Evolutionary conservation across 768 basidiomycete species (phyloP), one percentile per base, ranked within the genome.

Genomic region (Lactifluus piperatus): DNA sequence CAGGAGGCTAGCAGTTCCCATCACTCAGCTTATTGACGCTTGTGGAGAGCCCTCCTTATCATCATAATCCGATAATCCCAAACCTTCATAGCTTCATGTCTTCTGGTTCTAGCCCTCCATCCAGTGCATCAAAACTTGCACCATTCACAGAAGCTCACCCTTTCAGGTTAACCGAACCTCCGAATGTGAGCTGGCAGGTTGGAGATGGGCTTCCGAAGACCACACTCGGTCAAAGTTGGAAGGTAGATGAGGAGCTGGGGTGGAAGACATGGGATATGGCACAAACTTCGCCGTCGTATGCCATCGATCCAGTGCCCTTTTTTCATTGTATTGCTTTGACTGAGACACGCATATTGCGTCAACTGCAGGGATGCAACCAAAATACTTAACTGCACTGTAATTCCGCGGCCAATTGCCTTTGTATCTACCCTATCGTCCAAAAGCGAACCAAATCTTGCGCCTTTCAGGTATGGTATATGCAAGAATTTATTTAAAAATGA

Each of bases 391-490:
- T 81, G 79, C 52, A 79, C 79, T 9, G 76, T 86, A 56, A 69
- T 81, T 13, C 87, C 85, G 20, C 77, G 88, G 39, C 86, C 86
- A 13, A 79, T 88, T 51, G 86, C 82, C 1, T 78, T 88, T 60
- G 78, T 87, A 37, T 85, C 84, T 13, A 78, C 84, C 8, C 58
- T 83, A 41, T 79, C 80, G n/a, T 58, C 65, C 4, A 69, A 76
- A 55, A 82, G 80, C 2, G 65, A 73, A 4, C 75, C 75, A 20
- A 88, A 86, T 71, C 77, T 88, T 47, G 83, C 85, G 5, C 81
- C 83, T 1, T 84, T 85, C 71, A 86, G 85, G 78, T 82, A 67
- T 62, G 45, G 54, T 30, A 20, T 44, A 4, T 32, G 44, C 11
- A 56, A 56, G 30, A 70, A 65, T 18, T 74, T 60, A 74, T 74